Evolutionary conservation across 2,329 filamentous ascomycete genomes (phyloP).

Genomic region (Diaporthe citrichinensis): DNA sequence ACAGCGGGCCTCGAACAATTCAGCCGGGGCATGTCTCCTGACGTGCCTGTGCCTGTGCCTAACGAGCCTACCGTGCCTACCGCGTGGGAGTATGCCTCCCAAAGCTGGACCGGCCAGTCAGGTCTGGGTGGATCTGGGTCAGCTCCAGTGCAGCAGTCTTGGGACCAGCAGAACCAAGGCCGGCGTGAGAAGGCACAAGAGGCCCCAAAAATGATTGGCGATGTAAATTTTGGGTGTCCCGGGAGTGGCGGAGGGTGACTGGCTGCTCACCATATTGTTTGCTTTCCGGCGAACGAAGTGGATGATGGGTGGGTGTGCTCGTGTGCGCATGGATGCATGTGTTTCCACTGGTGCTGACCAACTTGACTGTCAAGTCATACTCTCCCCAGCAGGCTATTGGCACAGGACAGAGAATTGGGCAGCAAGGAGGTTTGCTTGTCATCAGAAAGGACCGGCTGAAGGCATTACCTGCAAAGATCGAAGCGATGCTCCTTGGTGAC

Average conservation of each 20-base stretch:
- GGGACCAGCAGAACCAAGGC: not conserved
- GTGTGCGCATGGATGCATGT: constrained; percentile 5
- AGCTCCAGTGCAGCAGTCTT: constrained; percentile 11
- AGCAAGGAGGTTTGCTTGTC: not conserved
- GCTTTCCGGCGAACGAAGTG: not conserved
- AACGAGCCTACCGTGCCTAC: not conserved
- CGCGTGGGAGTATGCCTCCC: not conserved
- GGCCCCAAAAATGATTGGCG: not conserved
- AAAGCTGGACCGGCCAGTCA: not conserved
- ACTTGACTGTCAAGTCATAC: not conserved
- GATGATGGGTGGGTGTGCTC: constrained; percentile 7
- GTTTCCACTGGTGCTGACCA: constrained; percentile 1
- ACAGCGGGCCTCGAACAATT: not conserved
- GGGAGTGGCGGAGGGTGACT: constrained; percentile 11
- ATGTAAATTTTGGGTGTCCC: not conserved
- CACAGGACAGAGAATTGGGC: not conserved
- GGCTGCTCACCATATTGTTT: constrained; percentile 6
- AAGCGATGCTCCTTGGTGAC: not conserved
- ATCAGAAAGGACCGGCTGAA: not conserved
- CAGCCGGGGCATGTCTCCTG: not conserved
- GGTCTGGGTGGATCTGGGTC: not conserved
- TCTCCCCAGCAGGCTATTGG: not conserved
- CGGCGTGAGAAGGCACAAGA: not conserved
- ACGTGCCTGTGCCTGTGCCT: constrained; percentile 27
- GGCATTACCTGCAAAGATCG: not conserved